These are phyloP conservation scores for Adiantum capillusveneris DNA, from an alignment of 75 land plant genomes.

Conservation along the genomic window DNA sequence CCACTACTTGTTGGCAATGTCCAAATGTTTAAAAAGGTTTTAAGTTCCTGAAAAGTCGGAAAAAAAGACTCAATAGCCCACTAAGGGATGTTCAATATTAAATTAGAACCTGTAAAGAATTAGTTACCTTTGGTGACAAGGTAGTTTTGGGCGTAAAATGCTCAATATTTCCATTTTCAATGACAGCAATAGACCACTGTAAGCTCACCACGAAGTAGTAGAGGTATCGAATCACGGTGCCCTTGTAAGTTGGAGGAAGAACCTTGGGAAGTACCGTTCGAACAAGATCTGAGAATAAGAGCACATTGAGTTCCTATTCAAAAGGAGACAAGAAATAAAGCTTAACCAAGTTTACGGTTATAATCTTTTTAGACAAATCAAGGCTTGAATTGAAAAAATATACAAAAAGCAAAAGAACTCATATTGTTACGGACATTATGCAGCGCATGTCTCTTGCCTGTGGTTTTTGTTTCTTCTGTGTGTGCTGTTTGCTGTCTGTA, in stretches of 20 bases:
- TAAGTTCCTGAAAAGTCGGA: constrained; percentile 8
- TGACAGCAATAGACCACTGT: constrained; percentile 37
- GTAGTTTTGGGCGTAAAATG: constrained; percentile 3
- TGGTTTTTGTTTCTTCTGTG: too few species aligned
- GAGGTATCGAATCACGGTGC: constrained; percentile 74
- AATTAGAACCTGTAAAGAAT: too few species aligned
- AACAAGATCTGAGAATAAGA: constrained; percentile 52
- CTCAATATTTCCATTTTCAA: constrained; percentile 46
- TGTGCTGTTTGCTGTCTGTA: too few species aligned
- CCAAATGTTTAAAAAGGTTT: constrained; percentile 73
- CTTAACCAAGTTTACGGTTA: background rate
- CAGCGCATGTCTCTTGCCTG: too few species aligned
- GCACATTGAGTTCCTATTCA: background rate
- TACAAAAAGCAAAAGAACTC: too few species aligned
- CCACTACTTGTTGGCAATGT: constrained; percentile 53
- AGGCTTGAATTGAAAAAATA: too few species aligned
- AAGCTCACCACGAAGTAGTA: constrained; percentile 61
- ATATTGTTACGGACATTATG: too few species aligned
- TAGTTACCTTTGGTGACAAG: constrained; percentile 43
- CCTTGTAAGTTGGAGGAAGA: constrained; percentile 88
- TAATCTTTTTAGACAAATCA: too few species aligned
- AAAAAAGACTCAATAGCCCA: too few species aligned
- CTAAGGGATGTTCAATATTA: too few species aligned
- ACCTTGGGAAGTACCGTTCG: constrained; percentile 53
- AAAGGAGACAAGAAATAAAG: background rate